Evolutionary conservation across 139 green algal genomes (phyloP), one percentile per base, ranked within the genome.

Genomic region (Eudorina sp.): DNA sequence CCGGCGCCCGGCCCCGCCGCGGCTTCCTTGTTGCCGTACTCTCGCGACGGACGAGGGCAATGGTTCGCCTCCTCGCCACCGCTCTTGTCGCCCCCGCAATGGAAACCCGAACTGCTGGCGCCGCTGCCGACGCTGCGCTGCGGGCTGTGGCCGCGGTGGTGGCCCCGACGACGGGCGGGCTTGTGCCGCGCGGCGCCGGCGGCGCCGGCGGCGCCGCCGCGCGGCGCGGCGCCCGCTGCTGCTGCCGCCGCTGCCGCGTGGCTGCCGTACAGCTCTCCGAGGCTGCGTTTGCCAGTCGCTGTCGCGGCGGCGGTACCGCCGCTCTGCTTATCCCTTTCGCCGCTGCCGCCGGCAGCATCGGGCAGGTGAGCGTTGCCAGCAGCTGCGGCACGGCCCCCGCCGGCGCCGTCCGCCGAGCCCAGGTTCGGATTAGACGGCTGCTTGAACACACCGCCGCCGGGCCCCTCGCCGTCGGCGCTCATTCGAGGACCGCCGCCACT

Each of bases 61-160:
- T 89, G 75, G 68, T 80, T 38, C 0, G 90, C 90, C 82, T 93
- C 90, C 79, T 93, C 90, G 14, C 90, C 90, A 18, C 90, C 90
- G 31, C 64, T 86, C 45, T 84, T 84, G 34, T 92, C 88, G 31
- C 88, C 85, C 1, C 78, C 90, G 40, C 84, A 58, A 7, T 92
- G 88, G 77, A 92, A 93, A 68, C 90, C 90, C 29, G 83, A 90
- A 84, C 82, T 89, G 88, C 83, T 90, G n/a, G 90, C 90, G 38
- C 90, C 90, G 64, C 88, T 92, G 78, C 83, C 88, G 4, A 93
- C 90, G 9, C 73, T 89, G 60, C 90, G 73, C 14, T 78, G 58
- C 21, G 90, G 90, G 34, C 76, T 89, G 78, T 74, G 69, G n/a
- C 38, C 66, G 40, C 77, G 87, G 88, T 92, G 88, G 58, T 89